Evolutionary conservation across 1,284 basidiomycete genomes (phyloP).

Genomic region (Pholiota adiposa): DNA sequence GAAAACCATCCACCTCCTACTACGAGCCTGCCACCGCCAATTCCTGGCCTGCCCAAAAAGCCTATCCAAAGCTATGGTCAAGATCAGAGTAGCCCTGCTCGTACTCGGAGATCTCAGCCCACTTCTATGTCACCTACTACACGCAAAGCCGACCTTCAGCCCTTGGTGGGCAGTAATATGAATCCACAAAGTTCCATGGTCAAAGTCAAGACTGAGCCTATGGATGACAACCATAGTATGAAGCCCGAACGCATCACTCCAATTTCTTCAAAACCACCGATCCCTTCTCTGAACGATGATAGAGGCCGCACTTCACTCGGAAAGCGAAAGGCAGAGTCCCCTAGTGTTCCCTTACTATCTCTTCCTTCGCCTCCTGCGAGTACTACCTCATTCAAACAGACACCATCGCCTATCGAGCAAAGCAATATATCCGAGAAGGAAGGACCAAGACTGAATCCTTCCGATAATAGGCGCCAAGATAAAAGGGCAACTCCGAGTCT

Average conservation of each 20-base stretch:
- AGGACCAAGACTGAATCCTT: not conserved
- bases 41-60: slow-evolving; percentile 4
- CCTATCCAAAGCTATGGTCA: slow-evolving; percentile 26
- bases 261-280: not conserved
- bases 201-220: slow-evolving; percentile 10
- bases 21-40: not conserved
- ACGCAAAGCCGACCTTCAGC: slow-evolving; percentile 26
- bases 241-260: slow-evolving; percentile 2
- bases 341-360: slow-evolving; percentile 13
- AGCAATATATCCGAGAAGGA: not conserved
- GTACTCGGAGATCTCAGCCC: slow-evolving; percentile 20
- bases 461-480: not conserved
- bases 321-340: not conserved
- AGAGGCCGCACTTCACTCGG: not conserved
- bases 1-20: too few species aligned
- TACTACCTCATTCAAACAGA: not conserved
- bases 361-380: slow-evolving; percentile 8
- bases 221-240: slow-evolving; percentile 4
- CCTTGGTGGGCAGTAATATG: not conserved
- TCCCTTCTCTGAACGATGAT: not conserved
- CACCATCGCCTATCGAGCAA: not conserved
- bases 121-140: slow-evolving; percentile 14
- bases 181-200: not conserved
- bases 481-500: not conserved
- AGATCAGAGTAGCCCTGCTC: slow-evolving; percentile 29